These are phyloP conservation scores for Tylopilus sp. DNA, from an alignment of 768 basidiomycete species.

Conservation along the genomic window DNA sequence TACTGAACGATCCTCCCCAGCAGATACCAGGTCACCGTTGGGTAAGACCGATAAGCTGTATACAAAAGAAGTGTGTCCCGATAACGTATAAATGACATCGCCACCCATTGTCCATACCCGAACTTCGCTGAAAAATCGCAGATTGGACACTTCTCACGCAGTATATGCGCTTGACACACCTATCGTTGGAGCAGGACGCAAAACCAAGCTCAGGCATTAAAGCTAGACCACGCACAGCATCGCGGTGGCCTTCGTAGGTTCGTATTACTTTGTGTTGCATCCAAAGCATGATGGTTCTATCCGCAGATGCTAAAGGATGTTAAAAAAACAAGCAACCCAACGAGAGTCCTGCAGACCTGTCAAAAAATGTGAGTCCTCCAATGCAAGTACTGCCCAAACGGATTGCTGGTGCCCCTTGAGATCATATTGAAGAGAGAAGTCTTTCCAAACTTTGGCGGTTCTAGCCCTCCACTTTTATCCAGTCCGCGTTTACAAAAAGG, in stretches of 20 bases:
- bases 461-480: constrained; percentile 39
- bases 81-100: constrained; percentile 71
- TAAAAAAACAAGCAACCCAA: constrained; percentile 2
- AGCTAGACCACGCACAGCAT: constrained; percentile 86
- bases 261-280: constrained; percentile 66
- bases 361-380: constrained; percentile 72
- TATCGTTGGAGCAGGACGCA: constrained; percentile 94
- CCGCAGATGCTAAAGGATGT: constrained; percentile 74
- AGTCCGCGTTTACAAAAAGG: not conserved
- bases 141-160: constrained; percentile 1
- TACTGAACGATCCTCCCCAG: constrained; percentile 91
- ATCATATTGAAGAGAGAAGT: constrained; percentile 67
- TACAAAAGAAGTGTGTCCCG: constrained; percentile 96
- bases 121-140: constrained; percentile 60
- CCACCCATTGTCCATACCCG: constrained; percentile 88
- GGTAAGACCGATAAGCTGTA: constrained; percentile 86
- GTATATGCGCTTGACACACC: constrained; percentile 40
- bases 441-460: constrained; percentile 92
- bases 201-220: constrained; percentile 85
- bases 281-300: constrained; percentile 93
- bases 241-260: constrained; percentile 83
- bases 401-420: constrained; percentile 86
- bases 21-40: constrained; percentile 79
- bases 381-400: constrained; percentile 87
- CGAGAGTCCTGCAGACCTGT: constrained; percentile 56